Evolutionary conservation across 768 basidiomycete genomes (phyloP).

Genomic region (Rhodosporidiobolus sp.): DNA sequence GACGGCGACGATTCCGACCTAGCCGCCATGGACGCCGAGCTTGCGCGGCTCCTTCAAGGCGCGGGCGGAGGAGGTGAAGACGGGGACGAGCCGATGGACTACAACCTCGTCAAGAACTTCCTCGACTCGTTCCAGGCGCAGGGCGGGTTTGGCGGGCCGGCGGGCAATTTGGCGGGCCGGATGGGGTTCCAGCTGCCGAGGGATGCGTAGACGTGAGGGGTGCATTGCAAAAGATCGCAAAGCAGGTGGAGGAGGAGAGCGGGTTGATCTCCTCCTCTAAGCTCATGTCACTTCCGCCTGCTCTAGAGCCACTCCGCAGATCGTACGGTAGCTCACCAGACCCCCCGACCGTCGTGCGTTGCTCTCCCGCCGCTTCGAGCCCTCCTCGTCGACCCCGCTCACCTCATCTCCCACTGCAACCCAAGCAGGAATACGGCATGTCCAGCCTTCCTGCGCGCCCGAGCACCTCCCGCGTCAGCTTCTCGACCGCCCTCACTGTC

Average conservation of each 20-base stretch:
- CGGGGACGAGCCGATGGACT: slow-evolving; percentile 60
- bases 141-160: slow-evolving; percentile 82
- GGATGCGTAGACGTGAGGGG: slow-evolving; percentile 53
- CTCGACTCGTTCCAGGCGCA: slow-evolving; percentile 94
- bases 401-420: too few species aligned
- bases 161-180: slow-evolving; percentile 81
- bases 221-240: neutral
- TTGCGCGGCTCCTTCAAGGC: slow-evolving; percentile 25
- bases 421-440: too few species aligned
- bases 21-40: slow-evolving; percentile 79
- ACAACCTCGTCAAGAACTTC: slow-evolving; percentile 92
- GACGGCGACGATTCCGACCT: slow-evolving; percentile 60
- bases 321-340: too few species aligned
- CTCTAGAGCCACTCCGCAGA: too few species aligned
- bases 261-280: neutral
- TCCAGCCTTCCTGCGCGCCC: too few species aligned
- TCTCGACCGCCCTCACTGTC: too few species aligned
- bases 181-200: slow-evolving; percentile 71
- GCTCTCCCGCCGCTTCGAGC: too few species aligned
- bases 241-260: neutral
- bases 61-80: slow-evolving; percentile 56
- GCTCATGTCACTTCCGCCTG: too few species aligned
- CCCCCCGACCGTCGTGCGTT: too few species aligned
- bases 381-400: too few species aligned
- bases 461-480: too few species aligned